Percentiles rank a stretch among this genome's conserved stretches.
These are phyloP conservation scores for Schizosaccharomyces octosporus DNA, from an alignment of 805 yeast species.

Conservation along the genomic window DNA sequence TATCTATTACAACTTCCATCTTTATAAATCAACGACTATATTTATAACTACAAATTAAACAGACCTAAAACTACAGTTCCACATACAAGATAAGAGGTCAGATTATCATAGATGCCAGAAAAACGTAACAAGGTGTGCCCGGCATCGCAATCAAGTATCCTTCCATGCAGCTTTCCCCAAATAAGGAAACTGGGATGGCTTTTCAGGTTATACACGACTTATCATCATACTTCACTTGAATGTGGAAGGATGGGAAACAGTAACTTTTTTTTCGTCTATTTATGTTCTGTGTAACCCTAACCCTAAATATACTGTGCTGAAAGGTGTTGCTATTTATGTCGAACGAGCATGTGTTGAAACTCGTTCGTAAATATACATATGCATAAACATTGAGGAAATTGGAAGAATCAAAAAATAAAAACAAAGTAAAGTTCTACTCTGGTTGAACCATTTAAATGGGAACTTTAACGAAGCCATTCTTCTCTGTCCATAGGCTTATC, in stretches of 20 bases:
- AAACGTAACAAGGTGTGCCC: not conserved
- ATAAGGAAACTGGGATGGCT: not conserved
- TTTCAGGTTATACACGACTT: not conserved
- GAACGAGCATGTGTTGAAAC: too few species aligned
- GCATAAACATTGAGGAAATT: too few species aligned
- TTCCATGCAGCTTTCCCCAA: not conserved
- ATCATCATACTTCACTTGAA: slow-evolving; percentile 2
- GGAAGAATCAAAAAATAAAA: too few species aligned
- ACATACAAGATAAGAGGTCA: not conserved
- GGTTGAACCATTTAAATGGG: too few species aligned
- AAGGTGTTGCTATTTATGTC: not conserved
- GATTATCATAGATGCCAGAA: not conserved
- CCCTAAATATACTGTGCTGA: not conserved
- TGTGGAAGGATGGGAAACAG: not conserved
- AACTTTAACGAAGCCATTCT: too few species aligned
- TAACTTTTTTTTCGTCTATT: not conserved
- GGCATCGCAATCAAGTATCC: slow-evolving; percentile 1
- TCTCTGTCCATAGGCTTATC: too few species aligned
- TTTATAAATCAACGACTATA: too few species aligned
- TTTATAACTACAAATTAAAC: too few species aligned
- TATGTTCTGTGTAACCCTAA: not conserved
- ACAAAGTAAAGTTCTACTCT: too few species aligned
- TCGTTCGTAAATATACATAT: too few species aligned
- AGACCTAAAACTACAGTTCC: not conserved
- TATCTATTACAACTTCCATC: too few species aligned